Base-by-base conservation (phyloP, 176 grass and related monocot genomes). In the Carex myosuroides region DNA sequence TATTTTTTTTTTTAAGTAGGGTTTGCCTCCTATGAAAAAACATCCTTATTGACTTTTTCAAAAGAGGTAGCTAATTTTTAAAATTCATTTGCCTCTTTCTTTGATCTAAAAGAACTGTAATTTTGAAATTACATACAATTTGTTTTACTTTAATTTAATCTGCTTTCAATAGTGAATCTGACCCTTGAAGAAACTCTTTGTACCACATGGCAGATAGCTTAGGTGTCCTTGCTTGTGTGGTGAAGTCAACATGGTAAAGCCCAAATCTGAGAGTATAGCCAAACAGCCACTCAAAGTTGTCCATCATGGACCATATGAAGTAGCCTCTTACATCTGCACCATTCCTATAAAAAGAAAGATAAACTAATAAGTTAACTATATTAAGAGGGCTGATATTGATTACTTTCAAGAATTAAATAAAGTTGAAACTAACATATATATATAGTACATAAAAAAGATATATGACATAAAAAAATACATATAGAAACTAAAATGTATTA, bases 251-350 rank as follows among this genome's bases (percentile, higher is more conserved):
- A 68, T 90, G 68, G 76, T 90, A 57, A 1, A 90, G 76, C 26
- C 93, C 90, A 77, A 94, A 94, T n/a, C 90, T 89, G 20, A 94
- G 80, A 1, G 84, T 90, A 41, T 90, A 92, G 3, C 93, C 93
- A 33, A 20, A 90, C 0, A 86, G 11, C 93, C 90, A 92, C 21
- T 94, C 90, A 13, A 94, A 94, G 29, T 92, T 94, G 52, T 94
- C 93, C 0, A 94, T 10, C 10, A 94, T 61, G 62, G 93, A 89
- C 90, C 93, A 94, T 59, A 81, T 21, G 70, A 94, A 94, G 79
- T 94, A 92, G 46, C 90, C 93, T 63, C 90, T 91, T 14, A 94
- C 90, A 82, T 94, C 90, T 18, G 90, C 90, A 48, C 93, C 93
- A n/a, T 87, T 30, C 62, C 93, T 94, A 57, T 9, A 54, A 75